A percentile compares a stretch with the other conserved stretches of the same genome.
phyloP scores from a whole-genome alignment of 768 basidiomycete genomes.

The Lactarius indigo region DNA sequence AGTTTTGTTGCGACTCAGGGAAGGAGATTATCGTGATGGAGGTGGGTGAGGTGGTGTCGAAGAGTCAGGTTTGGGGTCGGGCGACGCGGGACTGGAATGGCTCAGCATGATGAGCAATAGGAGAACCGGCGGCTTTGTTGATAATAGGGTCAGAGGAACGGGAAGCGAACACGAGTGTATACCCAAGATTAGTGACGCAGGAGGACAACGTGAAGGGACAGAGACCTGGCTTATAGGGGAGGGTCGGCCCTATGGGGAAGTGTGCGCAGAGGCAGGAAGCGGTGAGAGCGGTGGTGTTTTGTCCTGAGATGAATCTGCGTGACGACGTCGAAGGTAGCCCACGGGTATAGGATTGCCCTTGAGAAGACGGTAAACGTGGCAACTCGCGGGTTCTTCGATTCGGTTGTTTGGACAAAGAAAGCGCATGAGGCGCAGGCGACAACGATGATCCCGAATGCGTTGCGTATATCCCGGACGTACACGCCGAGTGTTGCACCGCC shows the following conservation, averaged over 20 bases:
- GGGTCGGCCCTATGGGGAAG: not conserved
- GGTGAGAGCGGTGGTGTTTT: constrained; percentile 1
- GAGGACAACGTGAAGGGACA: not conserved
- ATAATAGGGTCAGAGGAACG: not conserved
- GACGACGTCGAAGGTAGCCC: not conserved
- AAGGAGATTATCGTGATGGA: not conserved
- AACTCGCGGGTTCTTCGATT: constrained; percentile 11
- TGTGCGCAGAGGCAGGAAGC: not conserved
- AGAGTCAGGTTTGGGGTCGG: not conserved
- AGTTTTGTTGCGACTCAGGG: not conserved
- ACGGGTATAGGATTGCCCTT: not conserved
- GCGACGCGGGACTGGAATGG: not conserved
- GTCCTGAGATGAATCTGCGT: not conserved
- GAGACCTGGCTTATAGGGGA: not conserved
- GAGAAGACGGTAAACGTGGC: constrained; percentile 1
- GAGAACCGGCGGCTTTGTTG: constrained; percentile 6
- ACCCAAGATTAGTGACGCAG: constrained; percentile 1
- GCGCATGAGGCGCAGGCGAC: not conserved
- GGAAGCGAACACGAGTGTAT: constrained; percentile 18
- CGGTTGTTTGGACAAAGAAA: not conserved
- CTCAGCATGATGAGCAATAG: not conserved
- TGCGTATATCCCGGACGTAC: not conserved
- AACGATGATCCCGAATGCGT: constrained; percentile 9
- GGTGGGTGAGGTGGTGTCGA: not conserved
- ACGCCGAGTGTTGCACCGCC: not conserved